Conservation (phyloP, 768 basidiomycete species). For the Rhodocollybia butyracea region DNA sequence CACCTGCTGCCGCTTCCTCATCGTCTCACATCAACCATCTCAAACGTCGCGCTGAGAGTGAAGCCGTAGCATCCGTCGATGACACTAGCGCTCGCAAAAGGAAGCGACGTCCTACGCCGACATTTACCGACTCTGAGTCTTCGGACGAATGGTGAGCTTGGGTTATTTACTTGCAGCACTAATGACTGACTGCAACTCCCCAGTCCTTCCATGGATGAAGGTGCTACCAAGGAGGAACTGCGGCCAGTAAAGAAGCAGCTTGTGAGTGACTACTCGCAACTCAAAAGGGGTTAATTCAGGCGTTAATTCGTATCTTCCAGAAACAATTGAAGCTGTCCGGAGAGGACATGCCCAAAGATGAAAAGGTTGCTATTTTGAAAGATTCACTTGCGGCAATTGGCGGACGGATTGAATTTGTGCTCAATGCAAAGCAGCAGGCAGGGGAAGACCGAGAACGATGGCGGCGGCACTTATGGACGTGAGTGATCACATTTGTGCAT, state of each 20-base stretch:
- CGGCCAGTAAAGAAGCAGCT: conserved; percentile 97
- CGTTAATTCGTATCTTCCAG: conserved; percentile 33
- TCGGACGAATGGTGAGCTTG: conserved; percentile 84
- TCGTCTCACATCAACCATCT: conserved; percentile 54
- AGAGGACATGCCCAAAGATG: conserved; percentile 89
- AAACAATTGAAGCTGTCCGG: conserved; percentile 95
- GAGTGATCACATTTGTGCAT: conserved; percentile 32
- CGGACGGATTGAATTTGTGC: conserved; percentile 81
- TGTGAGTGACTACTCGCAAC: conserved; percentile 55
- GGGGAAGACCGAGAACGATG: conserved; percentile 86
- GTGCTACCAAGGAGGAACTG: conserved; percentile 87
- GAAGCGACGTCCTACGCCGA: conserved; percentile 93
- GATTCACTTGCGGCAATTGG: conserved; percentile 95
- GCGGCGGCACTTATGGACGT: conserved; percentile 97
- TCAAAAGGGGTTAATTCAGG: too few relatives aligned
- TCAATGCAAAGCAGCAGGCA: conserved; percentile 67
- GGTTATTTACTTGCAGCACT: not conserved
- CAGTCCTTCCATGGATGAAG: conserved; percentile 95
- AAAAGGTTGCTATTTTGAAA: conserved; percentile 94
- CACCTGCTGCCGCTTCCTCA: conserved; percentile 54
- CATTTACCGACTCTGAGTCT: conserved; percentile 92
- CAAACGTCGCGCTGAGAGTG: conserved; percentile 82
- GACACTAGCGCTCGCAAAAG: conserved; percentile 68
- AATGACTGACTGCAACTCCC: conserved; percentile 8
- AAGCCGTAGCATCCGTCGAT: conserved; percentile 79